Evolutionary conservation across 202 grass and related monocot genomes (phyloP).

Genomic region (Dendrocalamus latiflorus): DNA sequence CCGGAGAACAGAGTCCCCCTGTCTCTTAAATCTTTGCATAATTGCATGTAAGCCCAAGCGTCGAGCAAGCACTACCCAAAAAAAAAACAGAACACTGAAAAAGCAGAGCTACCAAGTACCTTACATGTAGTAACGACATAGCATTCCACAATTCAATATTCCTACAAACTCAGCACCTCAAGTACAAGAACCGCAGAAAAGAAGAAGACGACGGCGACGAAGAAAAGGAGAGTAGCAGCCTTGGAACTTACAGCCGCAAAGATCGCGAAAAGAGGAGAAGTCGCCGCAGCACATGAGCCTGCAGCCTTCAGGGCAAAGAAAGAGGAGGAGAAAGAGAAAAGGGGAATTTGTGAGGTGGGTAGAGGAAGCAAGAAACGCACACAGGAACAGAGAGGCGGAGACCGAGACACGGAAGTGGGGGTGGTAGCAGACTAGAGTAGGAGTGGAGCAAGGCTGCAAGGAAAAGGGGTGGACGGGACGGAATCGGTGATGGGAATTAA

Average conservation of each 20-base stretch:
- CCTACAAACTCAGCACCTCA: neutral
- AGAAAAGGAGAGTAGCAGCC: neutral
- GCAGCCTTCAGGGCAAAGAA: neutral
- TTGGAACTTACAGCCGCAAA: conserved; percentile 27
- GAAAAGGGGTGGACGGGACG: neutral
- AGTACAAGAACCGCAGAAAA: neutral
- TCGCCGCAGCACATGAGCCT: too few species aligned
- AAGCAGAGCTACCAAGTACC: neutral
- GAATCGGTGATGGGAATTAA: conserved; percentile 25
- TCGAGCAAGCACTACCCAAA: neutral
- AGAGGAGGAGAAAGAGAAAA: neutral
- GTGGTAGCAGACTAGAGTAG: neutral
- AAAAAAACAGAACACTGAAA: neutral
- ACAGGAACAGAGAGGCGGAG: neutral
- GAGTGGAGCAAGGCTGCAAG: neutral
- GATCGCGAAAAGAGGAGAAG: conserved; percentile 16
- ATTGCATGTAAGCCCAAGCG: too few species aligned
- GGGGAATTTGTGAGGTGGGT: conserved; percentile 13
- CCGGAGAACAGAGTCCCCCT: too few species aligned
- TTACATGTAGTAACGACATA: neutral
- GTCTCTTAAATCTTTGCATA: too few species aligned
- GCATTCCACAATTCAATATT: neutral
- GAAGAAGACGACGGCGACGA: neutral
- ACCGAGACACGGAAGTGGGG: neutral
- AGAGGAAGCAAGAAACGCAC: neutral